phyloP scores from a whole-genome alignment of 257 asterid species.

The Catharanthus roseus region DNA sequence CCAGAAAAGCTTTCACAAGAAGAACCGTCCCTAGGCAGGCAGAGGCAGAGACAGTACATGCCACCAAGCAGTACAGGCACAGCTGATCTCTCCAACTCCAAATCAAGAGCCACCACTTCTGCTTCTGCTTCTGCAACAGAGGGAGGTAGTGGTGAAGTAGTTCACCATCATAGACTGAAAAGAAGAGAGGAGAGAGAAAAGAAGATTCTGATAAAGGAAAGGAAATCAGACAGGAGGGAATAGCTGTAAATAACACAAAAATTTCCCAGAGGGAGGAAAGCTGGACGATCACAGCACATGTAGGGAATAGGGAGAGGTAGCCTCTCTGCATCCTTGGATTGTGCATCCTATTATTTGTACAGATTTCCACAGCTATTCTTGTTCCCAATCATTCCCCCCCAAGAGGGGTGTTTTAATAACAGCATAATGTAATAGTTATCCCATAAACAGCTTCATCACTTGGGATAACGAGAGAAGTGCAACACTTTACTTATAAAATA shows the following conservation, averaged over 20 bases:
- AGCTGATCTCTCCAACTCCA: conserved; percentile 25
- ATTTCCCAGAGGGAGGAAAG: conserved; percentile 21
- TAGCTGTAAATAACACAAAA: conserved; percentile 21
- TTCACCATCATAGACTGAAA: conserved; percentile 17
- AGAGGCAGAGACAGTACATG: too few relatives aligned
- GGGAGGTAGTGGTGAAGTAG: conserved; percentile 18
- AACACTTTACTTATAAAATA: not conserved
- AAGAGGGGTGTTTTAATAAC: not conserved
- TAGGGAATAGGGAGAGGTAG: conserved; percentile 23
- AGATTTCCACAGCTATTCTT: conserved; percentile 6
- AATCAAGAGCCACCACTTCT: conserved; percentile 15
- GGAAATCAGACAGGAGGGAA: conserved; percentile 20
- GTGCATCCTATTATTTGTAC: not conserved
- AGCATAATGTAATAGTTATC: not conserved
- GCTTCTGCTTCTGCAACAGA: conserved; percentile 26
- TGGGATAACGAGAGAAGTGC: too few relatives aligned
- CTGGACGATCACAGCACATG: conserved; percentile 18
- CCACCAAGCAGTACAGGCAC: too few relatives aligned
- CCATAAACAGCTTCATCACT: not conserved
- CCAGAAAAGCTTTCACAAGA: conserved; percentile 31
- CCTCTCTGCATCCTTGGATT: not conserved
- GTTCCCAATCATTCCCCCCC: not conserved
- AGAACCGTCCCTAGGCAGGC: conserved; percentile 18
- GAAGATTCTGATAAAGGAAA: conserved; percentile 23
- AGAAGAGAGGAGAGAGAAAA: conserved; percentile 6